Base-by-base conservation (phyloP, 1,284 basidiomycete species). In the Cutaneotrichosporon arboriforme region DNA sequence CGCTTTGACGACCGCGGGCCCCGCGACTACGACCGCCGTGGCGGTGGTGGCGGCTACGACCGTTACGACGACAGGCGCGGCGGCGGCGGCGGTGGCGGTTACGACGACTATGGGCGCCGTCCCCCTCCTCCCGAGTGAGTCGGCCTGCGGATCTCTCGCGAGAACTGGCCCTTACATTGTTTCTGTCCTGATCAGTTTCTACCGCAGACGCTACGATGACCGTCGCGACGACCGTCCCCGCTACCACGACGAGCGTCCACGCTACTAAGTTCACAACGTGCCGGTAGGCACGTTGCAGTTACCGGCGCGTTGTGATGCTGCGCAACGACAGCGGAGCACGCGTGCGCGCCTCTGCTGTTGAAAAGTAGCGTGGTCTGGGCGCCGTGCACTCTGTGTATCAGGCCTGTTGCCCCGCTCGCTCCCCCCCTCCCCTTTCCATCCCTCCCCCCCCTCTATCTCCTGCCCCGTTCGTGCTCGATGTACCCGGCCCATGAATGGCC, bases 41-140 rank as follows among this genome's bases (percentile, higher is more conserved):
- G 76, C 39, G 71, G 66, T 38, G 62, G 63, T 44, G 77, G 79
- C 15, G 74, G 80, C 60, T 79, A 82, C 59, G 81, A 68, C 51
- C 57, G 64, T 43, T 67, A 71, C 62, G 75, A 75, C 48, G 72
- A 77, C 47, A 66, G 70, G 26, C 67, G 70, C 58, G 68, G 62
- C 33, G 72, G 72, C 46, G 66, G 58, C 33, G 5, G 10, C 70
- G 71, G n/a, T 43, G 67, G 58, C 61, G 46, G 46, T 13, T 59
- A 67, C 38, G 42, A 43, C 26, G 23, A 23, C 10, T 31, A 43
- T 15, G 41, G 12, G 42, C 79, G 82, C 53, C 75, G 64, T 40
- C 62, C 58, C 48, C 63, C 65, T 56, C 68, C 68, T 26, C 59
- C 50, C 36, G 58, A 60, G 60, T 57, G 45, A 53, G 49, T 52